Evolutionary conservation across 352 stramenopile genomes (phyloP).

Genomic region (Phytophthora uliginosa): DNA sequence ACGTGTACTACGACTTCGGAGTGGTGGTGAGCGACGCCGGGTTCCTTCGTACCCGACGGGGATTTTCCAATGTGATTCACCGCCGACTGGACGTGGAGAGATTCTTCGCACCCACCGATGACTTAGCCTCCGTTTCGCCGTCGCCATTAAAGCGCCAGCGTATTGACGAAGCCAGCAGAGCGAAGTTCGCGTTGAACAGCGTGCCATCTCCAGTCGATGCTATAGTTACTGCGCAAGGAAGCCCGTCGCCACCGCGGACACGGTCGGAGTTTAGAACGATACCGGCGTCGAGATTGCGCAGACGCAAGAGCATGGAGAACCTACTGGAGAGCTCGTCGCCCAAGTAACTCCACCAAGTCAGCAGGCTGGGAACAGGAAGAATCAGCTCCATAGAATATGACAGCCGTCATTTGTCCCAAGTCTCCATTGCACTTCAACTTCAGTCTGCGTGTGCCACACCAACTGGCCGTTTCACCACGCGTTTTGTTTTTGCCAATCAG

Average conservation of each 20-base stretch:
- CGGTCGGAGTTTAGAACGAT: conserved; percentile 2
- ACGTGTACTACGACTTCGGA: conserved; percentile 71
- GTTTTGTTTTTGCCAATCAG: conserved; percentile 1
- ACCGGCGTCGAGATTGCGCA: conserved; percentile 46
- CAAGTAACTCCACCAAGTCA: too few relatives aligned
- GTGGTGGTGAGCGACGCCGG: conserved; percentile 52
- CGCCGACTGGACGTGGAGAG: conserved; percentile 59
- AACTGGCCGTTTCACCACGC: background rate
- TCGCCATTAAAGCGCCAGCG: conserved; percentile 14
- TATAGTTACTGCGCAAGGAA: conserved; percentile 1
- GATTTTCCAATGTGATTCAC: conserved; percentile 67
- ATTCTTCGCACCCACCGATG: conserved; percentile 46
- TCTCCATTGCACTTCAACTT: conserved; percentile 10
- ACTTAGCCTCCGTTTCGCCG: conserved; percentile 9
- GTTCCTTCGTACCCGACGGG: conserved; percentile 56
- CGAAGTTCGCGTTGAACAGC: conserved; percentile 26
- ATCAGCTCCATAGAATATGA: too few relatives aligned
- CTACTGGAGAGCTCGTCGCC: conserved; percentile 18
- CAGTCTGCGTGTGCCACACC: conserved; percentile 4
- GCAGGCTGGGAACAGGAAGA: too few relatives aligned
- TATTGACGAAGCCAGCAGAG: conserved; percentile 1
- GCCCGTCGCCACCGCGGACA: conserved; percentile 13
- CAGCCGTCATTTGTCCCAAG: too few relatives aligned
- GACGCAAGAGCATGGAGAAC: conserved; percentile 68
- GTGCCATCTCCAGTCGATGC: conserved; percentile 12